Evolutionary conservation across 371 early-diverging fungal species (phyloP), one percentile per base, ranked within the genome.

Genomic region (Circinella minor): DNA sequence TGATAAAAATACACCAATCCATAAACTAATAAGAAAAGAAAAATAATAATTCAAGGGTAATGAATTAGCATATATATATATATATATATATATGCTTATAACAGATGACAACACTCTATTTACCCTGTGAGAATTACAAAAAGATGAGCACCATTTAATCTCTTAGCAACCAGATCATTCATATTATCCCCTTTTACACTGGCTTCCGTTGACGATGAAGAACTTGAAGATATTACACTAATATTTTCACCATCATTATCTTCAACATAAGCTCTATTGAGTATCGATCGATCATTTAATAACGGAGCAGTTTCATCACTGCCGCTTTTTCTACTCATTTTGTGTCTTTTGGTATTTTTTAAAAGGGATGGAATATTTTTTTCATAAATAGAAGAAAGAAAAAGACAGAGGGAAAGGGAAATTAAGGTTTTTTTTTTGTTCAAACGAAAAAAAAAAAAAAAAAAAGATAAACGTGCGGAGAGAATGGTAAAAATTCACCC

Each of bases 1-100:
- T 0, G 92, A 84, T 67, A 95, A 81, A 71, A 92, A 90, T 17
- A 84, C 81, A 55, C 81, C 82, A 7, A 74, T 70, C 70, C 77
- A 84, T 6, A 84, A 64, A 39, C 85, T 80, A 67, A 49, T 18
- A 46, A 13, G n/a, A 7, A 1, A 55, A 55, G 17, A 10, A 55
- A 8, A 55, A 8, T n/a, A 20, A 18, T 55, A 15, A 20, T 27
- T 27, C 27, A 27, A 27, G 27, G 27, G 27, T 27, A 27, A 27
- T 27, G 27, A 27, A 27, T 27, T 27, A 27, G 27, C 27, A 27
- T 1, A 27, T 2, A 27, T 27, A 1, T 27, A 27, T 27, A 27
- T 27, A 27, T 2, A 2, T 27, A 27, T 27, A 27, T 27, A 27
- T 27, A 27, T 27, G 2, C 1, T 27, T 27, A 27, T 27, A 27